Base-by-base conservation (phyloP, 805 yeast species). In the Teunomyces atbi region DNA sequence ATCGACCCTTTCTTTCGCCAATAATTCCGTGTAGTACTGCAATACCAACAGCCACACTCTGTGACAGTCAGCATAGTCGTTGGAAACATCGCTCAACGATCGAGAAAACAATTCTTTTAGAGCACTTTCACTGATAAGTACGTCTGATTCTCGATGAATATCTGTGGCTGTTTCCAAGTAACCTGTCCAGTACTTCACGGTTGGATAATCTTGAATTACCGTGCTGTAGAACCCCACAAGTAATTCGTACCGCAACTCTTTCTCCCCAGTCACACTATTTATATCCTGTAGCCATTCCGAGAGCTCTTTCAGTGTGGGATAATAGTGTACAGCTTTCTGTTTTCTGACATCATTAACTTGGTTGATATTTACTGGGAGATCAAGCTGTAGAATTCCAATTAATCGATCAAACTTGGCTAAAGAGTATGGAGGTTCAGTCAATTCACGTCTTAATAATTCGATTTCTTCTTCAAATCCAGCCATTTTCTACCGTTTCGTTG, bases 41-140 rank as follows among this genome's bases (percentile, higher is more conserved):
- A 56, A 23, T 4, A 59, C 46, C 3, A 46, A 29, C 5, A 49
- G 38, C 62, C 71, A 66, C 2, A 68, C 41, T 5, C 19, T 27
- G 21, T 53, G 42, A 32, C 64, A 49, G 6, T 53, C 44, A 5
- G 28, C 34, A 41, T 54, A 69, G 45, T 70, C 75, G 40, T 57
- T 42, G 5, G 52, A 58, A 1, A 60, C 56, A 15, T 56, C 57
- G 2, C 51, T 36, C 39, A 65, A 50, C 8, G 69, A 65, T 6
- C 43, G 28, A 8, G 53, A 40, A 13, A 61, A 52, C 4, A 57
- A 37, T 2, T 44, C 33, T 21, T 39, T 18, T 12, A 39, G 32
- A 3, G 42, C 26, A 6, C 21, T 28, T 18, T 38, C 33, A 18
- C 33, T 18, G 10, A 38, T 38, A 12, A 38, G 30, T 3, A 18